Evolutionary conservation across 352 stramenopile genomes (phyloP).

Genomic region (Globisporangium polare): DNA sequence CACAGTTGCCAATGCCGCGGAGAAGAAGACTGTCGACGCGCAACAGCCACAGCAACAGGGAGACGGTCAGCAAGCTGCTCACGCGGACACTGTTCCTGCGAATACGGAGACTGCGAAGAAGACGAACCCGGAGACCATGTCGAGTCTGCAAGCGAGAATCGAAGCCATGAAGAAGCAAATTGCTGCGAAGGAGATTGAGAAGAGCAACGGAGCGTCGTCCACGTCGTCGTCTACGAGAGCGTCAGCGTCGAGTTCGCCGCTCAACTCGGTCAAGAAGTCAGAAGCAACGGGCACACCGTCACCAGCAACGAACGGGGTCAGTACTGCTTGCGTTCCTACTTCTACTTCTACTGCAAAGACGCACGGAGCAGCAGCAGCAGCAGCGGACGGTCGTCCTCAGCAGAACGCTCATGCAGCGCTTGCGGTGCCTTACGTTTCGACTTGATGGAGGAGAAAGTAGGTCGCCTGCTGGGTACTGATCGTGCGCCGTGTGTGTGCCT

Average conservation of each 20-base stretch:
- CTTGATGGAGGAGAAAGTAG: constrained; percentile 1
- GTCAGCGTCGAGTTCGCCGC: constrained; percentile 9
- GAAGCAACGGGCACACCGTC: background rate
- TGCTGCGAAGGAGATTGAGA: constrained; percentile 24
- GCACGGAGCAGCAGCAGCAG: constrained; percentile 4
- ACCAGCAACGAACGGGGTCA: constrained; percentile 7
- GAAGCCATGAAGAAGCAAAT: constrained; percentile 29
- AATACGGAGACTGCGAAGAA: background rate
- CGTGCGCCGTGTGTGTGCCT: background rate
- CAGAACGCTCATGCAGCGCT: constrained; percentile 2
- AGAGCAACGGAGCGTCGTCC: constrained; percentile 7
- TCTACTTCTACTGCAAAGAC: constrained; percentile 5
- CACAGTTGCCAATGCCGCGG: no score
- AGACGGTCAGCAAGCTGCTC: background rate
- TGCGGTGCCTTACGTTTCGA: constrained; percentile 7
- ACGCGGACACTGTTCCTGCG: background rate
- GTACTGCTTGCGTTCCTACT: constrained; percentile 13
- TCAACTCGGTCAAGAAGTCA: background rate
- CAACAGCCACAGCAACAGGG: background rate
- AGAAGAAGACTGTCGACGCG: background rate
- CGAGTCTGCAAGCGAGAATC: constrained; percentile 17
- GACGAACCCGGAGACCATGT: background rate
- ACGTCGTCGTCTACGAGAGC: constrained; percentile 5
- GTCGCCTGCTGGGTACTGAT: constrained; percentile 8
- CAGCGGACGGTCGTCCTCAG: constrained; percentile 3